A percentile compares a stretch with the other conserved stretches of the same genome.
phyloP scores from a whole-genome alignment of 148 eudicot genomes.

The Camellia japonica region DNA sequence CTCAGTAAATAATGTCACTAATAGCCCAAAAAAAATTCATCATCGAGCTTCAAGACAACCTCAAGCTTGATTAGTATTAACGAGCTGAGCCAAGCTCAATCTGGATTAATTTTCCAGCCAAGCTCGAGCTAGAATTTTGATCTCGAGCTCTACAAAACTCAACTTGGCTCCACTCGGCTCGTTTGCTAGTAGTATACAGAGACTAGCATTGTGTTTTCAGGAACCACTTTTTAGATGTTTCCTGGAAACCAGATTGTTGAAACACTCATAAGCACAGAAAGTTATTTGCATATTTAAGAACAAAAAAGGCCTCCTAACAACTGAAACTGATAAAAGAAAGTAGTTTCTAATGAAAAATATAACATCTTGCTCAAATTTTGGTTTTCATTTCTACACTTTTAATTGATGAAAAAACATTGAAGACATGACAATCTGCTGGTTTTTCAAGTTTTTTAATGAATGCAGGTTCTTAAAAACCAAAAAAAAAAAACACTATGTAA shows the following conservation, averaged over 20 bases:
- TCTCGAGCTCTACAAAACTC: no score
- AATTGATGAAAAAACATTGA: background rate
- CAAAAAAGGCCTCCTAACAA: background rate
- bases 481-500: background rate
- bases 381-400: background rate
- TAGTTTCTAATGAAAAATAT: background rate
- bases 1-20: no score
- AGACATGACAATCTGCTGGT: background rate
- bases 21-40: no score
- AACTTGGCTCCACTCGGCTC: no score
- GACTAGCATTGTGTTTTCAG: background rate
- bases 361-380: background rate
- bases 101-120: no score
- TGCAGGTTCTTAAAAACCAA: background rate
- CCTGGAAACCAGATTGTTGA: background rate
- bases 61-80: no score
- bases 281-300: background rate
- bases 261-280: background rate
- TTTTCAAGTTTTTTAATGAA: background rate
- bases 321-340: background rate
- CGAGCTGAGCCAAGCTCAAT: no score
- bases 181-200: background rate
- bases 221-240: background rate
- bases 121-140: no score
- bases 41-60: no score